Conservation (phyloP, 2,329 filamentous ascomycete genomes). For the Cytospora mali region DNA sequence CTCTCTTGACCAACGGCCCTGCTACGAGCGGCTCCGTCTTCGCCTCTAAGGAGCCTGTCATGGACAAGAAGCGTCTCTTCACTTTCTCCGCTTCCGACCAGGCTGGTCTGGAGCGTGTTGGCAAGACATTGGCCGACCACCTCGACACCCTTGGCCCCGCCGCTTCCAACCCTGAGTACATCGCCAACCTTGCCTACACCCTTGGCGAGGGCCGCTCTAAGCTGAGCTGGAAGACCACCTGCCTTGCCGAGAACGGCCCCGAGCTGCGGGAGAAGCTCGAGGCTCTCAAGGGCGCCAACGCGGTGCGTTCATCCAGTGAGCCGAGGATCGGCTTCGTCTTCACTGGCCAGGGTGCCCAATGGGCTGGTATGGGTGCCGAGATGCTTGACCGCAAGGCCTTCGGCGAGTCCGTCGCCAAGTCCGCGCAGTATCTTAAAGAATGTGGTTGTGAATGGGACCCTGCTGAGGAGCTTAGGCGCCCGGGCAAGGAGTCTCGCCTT, state of each 20-base stretch:
- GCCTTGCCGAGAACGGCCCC: conserved; percentile 47
- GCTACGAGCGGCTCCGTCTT: conserved; percentile 10
- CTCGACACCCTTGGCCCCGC: conserved; percentile 39
- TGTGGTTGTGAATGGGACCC: conserved; percentile 23
- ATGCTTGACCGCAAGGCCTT: conserved; percentile 16
- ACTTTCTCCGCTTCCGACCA: conserved; percentile 45
- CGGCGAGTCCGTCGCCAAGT: conserved; percentile 20
- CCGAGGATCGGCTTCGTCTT: conserved; percentile 18
- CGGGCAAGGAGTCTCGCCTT: conserved; percentile 30
- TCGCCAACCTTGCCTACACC: conserved; percentile 53
- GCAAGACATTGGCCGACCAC: conserved; percentile 42
- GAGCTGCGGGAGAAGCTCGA: conserved; percentile 47
- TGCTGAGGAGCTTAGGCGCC: conserved; percentile 32
- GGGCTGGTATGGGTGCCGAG: conserved; percentile 20
- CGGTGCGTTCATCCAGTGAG: conserved; percentile 10
- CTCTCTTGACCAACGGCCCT: conserved; percentile 19
- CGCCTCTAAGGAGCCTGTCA: conserved; percentile 15
- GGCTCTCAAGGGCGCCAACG: conserved; percentile 19
- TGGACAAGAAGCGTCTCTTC: conserved; percentile 43
- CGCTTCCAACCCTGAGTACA: conserved; percentile 28
- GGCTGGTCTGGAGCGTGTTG: conserved; percentile 35
- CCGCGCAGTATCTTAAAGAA: conserved; percentile 16
- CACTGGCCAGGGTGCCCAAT: conserved; percentile 26
- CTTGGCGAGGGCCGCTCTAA: conserved; percentile 37
- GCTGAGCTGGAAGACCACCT: conserved; percentile 40